These are phyloP conservation scores for Babesia bovis DNA, from an alignment of 169 alveolate species.

Conservation along the genomic window DNA sequence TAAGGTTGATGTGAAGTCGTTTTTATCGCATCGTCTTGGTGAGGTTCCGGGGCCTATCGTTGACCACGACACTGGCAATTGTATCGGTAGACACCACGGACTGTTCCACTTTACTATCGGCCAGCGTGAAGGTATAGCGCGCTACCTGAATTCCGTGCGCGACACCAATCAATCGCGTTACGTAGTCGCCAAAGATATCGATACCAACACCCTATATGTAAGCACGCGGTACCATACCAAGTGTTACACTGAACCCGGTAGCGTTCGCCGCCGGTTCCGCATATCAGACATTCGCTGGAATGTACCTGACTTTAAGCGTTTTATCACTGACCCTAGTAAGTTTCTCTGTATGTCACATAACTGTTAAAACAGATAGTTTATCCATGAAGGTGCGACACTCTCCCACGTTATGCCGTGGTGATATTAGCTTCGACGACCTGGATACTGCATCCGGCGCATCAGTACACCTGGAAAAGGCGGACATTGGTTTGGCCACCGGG, in stretches of 20 bases:
- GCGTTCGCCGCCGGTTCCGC: conserved; percentile 37
- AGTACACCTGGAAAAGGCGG: conserved; percentile 54
- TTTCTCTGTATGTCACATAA: not conserved
- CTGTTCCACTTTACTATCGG: conserved; percentile 74
- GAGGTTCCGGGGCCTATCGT: conserved; percentile 70
- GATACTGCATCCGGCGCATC: conserved; percentile 2
- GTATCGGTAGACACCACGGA: conserved; percentile 73
- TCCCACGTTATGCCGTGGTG: conserved; percentile 14
- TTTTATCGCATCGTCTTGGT: conserved; percentile 58
- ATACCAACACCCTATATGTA: conserved; percentile 53
- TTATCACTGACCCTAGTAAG: not conserved
- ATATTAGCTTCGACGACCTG: conserved; percentile 8
- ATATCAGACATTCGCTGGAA: conserved; percentile 44
- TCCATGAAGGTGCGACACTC: conserved; percentile 42
- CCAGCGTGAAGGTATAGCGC: conserved; percentile 71
- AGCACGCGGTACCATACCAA: conserved; percentile 31
- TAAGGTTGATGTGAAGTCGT: conserved; percentile 56
- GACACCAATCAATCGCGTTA: conserved; percentile 27
- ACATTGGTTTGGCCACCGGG: conserved; percentile 79
- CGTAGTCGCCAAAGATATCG: conserved; percentile 58
- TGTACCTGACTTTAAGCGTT: conserved; percentile 38
- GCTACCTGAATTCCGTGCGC: conserved; percentile 27
- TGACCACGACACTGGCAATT: conserved; percentile 53
- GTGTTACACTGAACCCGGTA: conserved; percentile 1
- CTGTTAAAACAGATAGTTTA: not conserved